Evolutionary conservation across 768 basidiomycete genomes (phyloP), one percentile per base, ranked within the genome.

Genomic region (Tephrocybe rancida): DNA sequence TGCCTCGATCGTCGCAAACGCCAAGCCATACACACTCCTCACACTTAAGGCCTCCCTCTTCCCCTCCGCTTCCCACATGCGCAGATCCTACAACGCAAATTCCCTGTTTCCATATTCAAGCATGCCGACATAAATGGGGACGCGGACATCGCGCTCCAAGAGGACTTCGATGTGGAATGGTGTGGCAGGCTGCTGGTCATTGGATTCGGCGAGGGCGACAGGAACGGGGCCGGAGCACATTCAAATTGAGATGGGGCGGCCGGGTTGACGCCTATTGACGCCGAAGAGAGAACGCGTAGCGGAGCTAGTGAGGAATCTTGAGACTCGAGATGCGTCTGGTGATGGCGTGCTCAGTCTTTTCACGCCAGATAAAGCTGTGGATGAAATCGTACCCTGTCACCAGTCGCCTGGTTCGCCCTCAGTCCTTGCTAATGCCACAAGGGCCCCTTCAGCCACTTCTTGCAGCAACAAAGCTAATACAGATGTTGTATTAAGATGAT

Each of bases 341-440:
- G 9, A 32, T 19, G 11, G 18, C 44, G 50, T n/a, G n/a, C n/a
- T 25, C 6, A 46, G 25, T 44, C n/a, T n/a, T n/a, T n/a, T n/a
- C n/a, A n/a, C 34, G n/a, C 26, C 25, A 26, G 26, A n/a, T 32
- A 24, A 2, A 24, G 5, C 21, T 39, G 32, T 11, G 18, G 46
- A 46, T 11, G 24, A 48, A 14, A 9, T 9, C 47, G 51, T 53
- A 73, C 72, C 57, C 63, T 8, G 74, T 84, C 16, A 82, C 71
- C 1, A 84, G 80, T 76, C 77, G 1, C 47, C 59, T 9, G 80
- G 65, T 25, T 68, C 63, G 52, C 84, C 78, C 56, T 80, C 77
- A 90, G 27, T 73, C 67, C 61, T 79, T 78, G 61, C 79, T 85
- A 46, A 92, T 80, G 61, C 92, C 88, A 62, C 92, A 91, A 1